Evolutionary conservation across 2,329 filamentous ascomycete species (phyloP), one percentile per base, ranked within the genome.

Genomic region (Metarhizium robertsii): DNA sequence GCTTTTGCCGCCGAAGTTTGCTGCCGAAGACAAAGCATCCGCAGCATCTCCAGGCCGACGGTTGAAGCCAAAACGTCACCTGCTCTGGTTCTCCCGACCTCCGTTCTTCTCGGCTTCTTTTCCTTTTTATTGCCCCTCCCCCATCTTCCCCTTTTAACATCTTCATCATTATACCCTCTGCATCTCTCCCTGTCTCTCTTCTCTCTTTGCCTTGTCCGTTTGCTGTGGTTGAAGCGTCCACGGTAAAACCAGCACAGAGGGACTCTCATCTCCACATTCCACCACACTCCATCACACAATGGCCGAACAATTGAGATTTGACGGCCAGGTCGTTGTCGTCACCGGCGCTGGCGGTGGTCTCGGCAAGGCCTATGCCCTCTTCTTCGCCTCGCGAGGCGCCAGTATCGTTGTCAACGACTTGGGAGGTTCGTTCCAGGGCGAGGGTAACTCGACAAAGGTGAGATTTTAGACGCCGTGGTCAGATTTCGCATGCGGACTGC

Each of bases 361-460:
- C 57, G 88, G 88, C 65, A 88, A 86, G 72, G 86, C 86, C 66
- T 96, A 87, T 70, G 91, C 95, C 63, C 77, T 86, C 58, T 97
- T 96, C 79, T 97, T 95, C 69, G 94, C 83, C 57, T 91, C 89
- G 55, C 85, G 92, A 68, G 94, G 94, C 66, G 94, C 91, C 64
- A 95, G 87, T 73, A 88, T 95, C 64, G 92, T 99, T 50, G 94
- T 99, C 65, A 99, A 99, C 73, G 94, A 99, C 70, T 81, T 97
- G 53, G 94, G 94, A 60, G 90, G 84, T 52, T 94, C 91, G 50
- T 92, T 94, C 79, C 92, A 94, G 74, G 92, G 94, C 64, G 91
- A 96, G 76, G 92, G 92, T 58, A 84, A 80, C 64, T 92, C 88
- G 46, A 84, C 84, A 71, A 95, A 90, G 84, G 92, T 95, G 75